Conservation (phyloP, 805 yeast genomes). For the Jamesozyma spencerorum region DNA sequence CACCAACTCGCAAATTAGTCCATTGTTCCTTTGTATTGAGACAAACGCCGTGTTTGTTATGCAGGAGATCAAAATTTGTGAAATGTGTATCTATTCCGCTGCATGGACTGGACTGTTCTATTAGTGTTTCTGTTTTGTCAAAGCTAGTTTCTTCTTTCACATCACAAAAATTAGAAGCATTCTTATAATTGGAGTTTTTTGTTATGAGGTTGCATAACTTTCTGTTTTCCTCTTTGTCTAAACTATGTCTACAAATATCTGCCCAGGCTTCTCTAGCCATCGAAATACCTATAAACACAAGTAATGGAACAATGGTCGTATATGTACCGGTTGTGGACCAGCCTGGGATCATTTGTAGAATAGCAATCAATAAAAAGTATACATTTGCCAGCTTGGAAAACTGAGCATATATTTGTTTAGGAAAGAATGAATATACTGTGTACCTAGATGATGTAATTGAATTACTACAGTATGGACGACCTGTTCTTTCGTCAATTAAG, state of each 20-base stretch:
- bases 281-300: slow-evolving; percentile 79
- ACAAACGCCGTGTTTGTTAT: slow-evolving; percentile 16
- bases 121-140: background rate
- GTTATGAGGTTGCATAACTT: slow-evolving; percentile 34
- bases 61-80: slow-evolving; percentile 15
- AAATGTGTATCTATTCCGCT: slow-evolving; percentile 11
- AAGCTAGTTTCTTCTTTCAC: background rate
- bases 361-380: slow-evolving; percentile 81
- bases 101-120: background rate
- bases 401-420: slow-evolving; percentile 82
- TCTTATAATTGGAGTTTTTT: slow-evolving; percentile 11
- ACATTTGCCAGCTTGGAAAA: slow-evolving; percentile 88
- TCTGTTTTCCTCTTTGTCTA: slow-evolving; percentile 79
- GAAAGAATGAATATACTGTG: slow-evolving; percentile 69
- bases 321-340: slow-evolving; percentile 97
- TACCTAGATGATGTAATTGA: slow-evolving; percentile 80
- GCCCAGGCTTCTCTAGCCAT: slow-evolving; percentile 90
- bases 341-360: slow-evolving; percentile 89
- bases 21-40: slow-evolving; percentile 36
- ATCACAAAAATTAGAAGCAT: background rate
- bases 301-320: slow-evolving; percentile 85
- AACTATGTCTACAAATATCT: slow-evolving; percentile 77
- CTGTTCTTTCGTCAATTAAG: slow-evolving; percentile 58
- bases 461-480: slow-evolving; percentile 54
- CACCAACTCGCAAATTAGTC: slow-evolving; percentile 84